A percentile compares a stretch with the other conserved stretches of the same genome.
Evolutionary conservation across 2,329 filamentous ascomycete species (phyloP).

Genomic region (Massarina eburnea): DNA sequence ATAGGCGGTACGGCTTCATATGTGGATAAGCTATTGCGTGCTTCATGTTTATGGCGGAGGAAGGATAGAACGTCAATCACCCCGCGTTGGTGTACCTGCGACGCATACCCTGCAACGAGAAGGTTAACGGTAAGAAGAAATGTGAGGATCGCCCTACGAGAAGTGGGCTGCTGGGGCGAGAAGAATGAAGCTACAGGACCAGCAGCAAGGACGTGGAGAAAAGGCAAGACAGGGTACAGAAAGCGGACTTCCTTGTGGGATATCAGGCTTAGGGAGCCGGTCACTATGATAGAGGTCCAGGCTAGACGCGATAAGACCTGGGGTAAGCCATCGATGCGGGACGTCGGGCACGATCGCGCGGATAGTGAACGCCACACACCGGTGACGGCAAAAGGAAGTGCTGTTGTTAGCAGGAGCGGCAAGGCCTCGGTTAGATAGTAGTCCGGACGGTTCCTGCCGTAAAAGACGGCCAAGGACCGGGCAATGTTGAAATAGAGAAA

Average conservation of each 20-base stretch:
- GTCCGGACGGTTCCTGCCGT: conserved; percentile 85
- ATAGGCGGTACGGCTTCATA: conserved; percentile 65
- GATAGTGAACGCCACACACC: conserved; percentile 58
- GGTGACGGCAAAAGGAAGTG: conserved; percentile 71
- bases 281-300: conserved; percentile 57
- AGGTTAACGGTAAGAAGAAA: conserved; percentile 66
- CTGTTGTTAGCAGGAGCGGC: conserved; percentile 81
- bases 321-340: conserved; percentile 8
- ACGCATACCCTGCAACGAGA: conserved; percentile 71
- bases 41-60: conserved; percentile 73
- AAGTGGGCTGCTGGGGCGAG: conserved; percentile 26
- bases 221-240: conserved; percentile 86
- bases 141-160: conserved; percentile 55
- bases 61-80: conserved; percentile 73
- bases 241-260: conserved; percentile 98
- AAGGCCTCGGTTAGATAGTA: conserved; percentile 92
- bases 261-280: conserved; percentile 71
- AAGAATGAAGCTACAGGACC: conserved; percentile 69
- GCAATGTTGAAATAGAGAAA: conserved; percentile 91
- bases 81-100: conserved; percentile 74
- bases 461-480: conserved; percentile 86
- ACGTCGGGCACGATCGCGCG: neutral
- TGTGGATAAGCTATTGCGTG: conserved; percentile 33
- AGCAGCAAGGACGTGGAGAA: conserved; percentile 80
- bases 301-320: conserved; percentile 31